Percentiles rank a stretch among this genome's conserved stretches.
These are phyloP conservation scores for Phellinidium pouzarii DNA, from an alignment of 1,284 basidiomycete species.

Conservation along the genomic window DNA sequence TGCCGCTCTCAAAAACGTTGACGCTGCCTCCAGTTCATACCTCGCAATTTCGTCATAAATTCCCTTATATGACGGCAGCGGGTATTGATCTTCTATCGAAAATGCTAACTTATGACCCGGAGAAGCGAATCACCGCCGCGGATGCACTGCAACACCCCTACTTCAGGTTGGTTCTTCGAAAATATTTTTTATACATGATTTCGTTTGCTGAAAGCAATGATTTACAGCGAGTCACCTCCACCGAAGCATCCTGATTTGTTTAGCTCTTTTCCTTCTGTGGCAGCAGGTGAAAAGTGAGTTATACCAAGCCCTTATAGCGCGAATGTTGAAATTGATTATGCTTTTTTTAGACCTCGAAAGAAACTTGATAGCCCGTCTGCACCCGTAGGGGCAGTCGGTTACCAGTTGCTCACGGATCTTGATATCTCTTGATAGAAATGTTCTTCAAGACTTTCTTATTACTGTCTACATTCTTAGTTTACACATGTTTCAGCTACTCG, in stretches of 20 bases:
- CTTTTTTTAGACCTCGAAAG: conserved; percentile 43
- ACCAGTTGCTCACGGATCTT: conserved; percentile 14
- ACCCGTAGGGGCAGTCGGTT: conserved; percentile 43
- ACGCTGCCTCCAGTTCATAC: conserved; percentile 74
- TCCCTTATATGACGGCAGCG: conserved; percentile 75
- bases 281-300: conserved; percentile 91
- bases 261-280: conserved; percentile 91
- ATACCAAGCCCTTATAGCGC: background rate
- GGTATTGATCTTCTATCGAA: conserved; percentile 83
- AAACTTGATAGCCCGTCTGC: conserved; percentile 76
- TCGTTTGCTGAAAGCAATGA: conserved; percentile 7
- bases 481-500: background rate
- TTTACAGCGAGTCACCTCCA: conserved; percentile 76
- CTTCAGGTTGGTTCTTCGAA: conserved; percentile 60
- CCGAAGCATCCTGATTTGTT: conserved; percentile 99
- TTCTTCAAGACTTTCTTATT: background rate
- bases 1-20: conserved; percentile 79
- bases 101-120: conserved; percentile 86
- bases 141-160: conserved; percentile 89
- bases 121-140: conserved; percentile 76
- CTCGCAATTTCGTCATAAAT: conserved; percentile 66
- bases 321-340: background rate
- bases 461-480: background rate
- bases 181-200: conserved; percentile 2
- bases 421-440: conserved; percentile 6